These are phyloP conservation scores for Aureobasidium sp. DNA, from an alignment of 2,329 filamentous ascomycete genomes.

Conservation along the genomic window DNA sequence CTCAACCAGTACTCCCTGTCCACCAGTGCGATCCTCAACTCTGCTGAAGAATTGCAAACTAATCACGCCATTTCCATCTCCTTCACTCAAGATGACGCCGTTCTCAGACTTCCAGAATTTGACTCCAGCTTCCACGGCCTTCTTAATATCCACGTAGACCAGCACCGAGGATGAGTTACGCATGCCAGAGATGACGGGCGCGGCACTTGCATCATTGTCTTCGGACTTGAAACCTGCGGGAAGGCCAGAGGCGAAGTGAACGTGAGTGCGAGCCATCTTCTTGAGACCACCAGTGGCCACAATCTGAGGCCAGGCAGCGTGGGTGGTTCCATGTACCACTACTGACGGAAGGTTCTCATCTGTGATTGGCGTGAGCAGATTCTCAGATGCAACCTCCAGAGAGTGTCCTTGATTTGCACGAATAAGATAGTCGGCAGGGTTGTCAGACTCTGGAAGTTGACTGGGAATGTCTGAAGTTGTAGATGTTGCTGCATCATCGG, in stretches of 20 bases:
- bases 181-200: conserved; percentile 50
- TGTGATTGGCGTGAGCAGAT: conserved; percentile 61
- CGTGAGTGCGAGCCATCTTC: conserved; percentile 75
- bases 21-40: conserved; percentile 54
- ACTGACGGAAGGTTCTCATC: conserved; percentile 27
- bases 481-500: conserved; percentile 14
- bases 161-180: conserved; percentile 52
- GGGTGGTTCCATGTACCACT: conserved; percentile 85
- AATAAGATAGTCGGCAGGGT: conserved; percentile 69
- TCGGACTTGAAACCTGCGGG: conserved; percentile 38
- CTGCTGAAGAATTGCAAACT: conserved; percentile 60
- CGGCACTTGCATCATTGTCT: conserved; percentile 25
- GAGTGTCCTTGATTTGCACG: conserved; percentile 94
- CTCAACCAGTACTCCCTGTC: conserved; percentile 60
- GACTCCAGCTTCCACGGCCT: conserved; percentile 65
- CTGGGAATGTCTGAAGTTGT: conserved; percentile 14
- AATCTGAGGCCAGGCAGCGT: conserved; percentile 69
- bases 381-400: conserved; percentile 64
- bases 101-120: conserved; percentile 50
- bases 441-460: conserved; percentile 29
- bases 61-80: conserved; percentile 52
- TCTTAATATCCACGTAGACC: conserved; percentile 71
- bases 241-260: conserved; percentile 77
- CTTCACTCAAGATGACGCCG: conserved; percentile 39
- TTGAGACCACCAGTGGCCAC: conserved; percentile 65